Evolutionary conservation across 106 monocot genomes (phyloP), one percentile per base, ranked within the genome.

Genomic region (Vanilla planifolia): DNA sequence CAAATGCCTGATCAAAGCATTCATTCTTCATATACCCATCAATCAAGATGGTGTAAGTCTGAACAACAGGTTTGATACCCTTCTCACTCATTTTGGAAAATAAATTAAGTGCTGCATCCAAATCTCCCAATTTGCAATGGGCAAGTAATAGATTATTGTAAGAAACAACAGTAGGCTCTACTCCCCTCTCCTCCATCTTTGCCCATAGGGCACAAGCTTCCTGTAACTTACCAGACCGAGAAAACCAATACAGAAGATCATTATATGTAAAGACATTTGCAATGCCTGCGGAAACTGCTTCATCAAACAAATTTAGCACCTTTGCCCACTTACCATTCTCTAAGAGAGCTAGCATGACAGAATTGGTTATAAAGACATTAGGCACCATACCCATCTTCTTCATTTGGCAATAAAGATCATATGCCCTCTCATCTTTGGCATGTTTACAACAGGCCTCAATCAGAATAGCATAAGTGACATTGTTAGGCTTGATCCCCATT

Each of bases 341-440:
- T 71, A 84, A 67, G 6, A 79, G 61, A 69, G 63, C 62, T 4
- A 22, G 52, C 9, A 85, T 64, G 15, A 85, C 15, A 1, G 59
- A 59, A 60, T 76, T 81, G 25, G 66, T 60, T 20, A 64, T 67
- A 41, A 66, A 81, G 6, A 67, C 70, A 60, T 37, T 43, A 2
- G 89, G 89, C 16, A 43, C 25, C 29, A 85, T 61, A 30, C 72
- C 75, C 22, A 5, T 62, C 45, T 64, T 30, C 40, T 57, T 81
- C 89, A 89, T 89, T 66, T 79, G 56, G 33, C 32, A 13, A 21
- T 81, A 89, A 62, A 89, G 69, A 51, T 89, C 78, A 55, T 59
- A 39, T 16, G 81, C 75, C 67, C 73, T 81, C 30, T 79, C 67
- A 7, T 46, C 14, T 43, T 78, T 73, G 33, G 81, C 80, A 45